Base-by-base conservation (phyloP, 345 rosid species). In the Citrus mangshanensis region DNA sequence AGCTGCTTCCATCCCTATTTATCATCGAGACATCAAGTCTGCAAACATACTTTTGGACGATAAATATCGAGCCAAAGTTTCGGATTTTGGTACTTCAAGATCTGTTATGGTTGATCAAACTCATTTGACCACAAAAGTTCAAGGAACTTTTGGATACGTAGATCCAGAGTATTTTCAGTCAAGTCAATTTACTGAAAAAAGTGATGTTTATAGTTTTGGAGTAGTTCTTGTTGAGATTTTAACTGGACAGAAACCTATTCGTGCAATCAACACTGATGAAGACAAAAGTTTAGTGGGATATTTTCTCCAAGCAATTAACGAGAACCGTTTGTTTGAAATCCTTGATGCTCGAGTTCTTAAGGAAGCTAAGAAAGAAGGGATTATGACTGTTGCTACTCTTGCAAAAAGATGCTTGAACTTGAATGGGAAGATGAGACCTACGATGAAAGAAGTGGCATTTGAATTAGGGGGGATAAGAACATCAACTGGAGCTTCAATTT, bases 401-500 rank as follows among this genome's bases (percentile, higher is more conserved):
- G 79, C 82, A 25, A 5, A 30, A 64, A 64, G 68, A 64, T 64
- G 68, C 34, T 18, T 64, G 68, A 30, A 64, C 19, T 7, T 64
- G 9, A 30, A 64, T 18, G 68, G 68, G 32, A 64, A 30, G 9
- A 28, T 16, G 68, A 64, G 68, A 16, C 68, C 68, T 30, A 13
- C 64, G 1, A 80, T 75, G 79, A 62, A 72, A 70, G 83, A 80
- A 58, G 78, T 79, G 37, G 51, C 68, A 7, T 40, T 38, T 24
- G 82, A 73, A 59, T 30, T 79, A 42, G 82, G 24, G 63, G 67
- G 70, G 4, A 38, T 74, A 42, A 42, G 32, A 42, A 9, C 58
- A 24, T 18, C 34, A 5, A 42, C 1, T 7, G 73, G 56, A 9
- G 16, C 1, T 42, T 40, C 55, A 32, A 32, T 24, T 40, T 7